A percentile compares a stretch with the other conserved stretches of the same genome.
These are phyloP conservation scores for Diospyros lotus DNA, from an alignment of 148 eudicot genomes.

Conservation along the genomic window DNA sequence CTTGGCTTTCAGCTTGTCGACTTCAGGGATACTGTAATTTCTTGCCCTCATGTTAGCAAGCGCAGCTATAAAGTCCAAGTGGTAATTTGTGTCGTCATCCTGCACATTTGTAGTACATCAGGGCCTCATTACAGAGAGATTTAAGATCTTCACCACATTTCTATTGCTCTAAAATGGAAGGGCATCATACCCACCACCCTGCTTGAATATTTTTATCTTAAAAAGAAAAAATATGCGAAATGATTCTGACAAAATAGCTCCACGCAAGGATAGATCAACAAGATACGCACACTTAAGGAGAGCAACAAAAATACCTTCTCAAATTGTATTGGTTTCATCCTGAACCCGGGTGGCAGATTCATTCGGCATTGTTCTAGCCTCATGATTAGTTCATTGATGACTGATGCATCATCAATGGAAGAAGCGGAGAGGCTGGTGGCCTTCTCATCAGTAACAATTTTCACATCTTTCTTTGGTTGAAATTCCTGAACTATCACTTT, in stretches of 20 bases:
- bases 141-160: background rate
- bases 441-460: slow-evolving; percentile 81
- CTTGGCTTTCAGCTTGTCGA: slow-evolving; percentile 85
- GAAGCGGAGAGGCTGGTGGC: slow-evolving; percentile 66
- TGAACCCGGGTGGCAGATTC: slow-evolving; percentile 51
- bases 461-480: slow-evolving; percentile 69
- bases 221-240: background rate
- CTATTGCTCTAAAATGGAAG: background rate
- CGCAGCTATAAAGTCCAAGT: slow-evolving; percentile 83
- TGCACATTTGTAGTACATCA: slow-evolving; percentile 19
- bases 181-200: background rate
- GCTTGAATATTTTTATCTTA: too few relatives aligned
- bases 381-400: slow-evolving; percentile 54
- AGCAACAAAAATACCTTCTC: slow-evolving; percentile 61
- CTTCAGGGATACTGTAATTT: slow-evolving; percentile 90
- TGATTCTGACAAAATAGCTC: background rate
- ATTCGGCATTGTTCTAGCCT: slow-evolving; percentile 48
- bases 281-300: background rate
- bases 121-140: background rate
- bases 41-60: slow-evolving; percentile 93
- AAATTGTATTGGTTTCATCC: slow-evolving; percentile 90
- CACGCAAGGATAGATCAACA: background rate
- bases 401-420: slow-evolving; percentile 74
- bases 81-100: slow-evolving; percentile 94
- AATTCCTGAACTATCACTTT: slow-evolving; percentile 67